A percentile compares a stretch with the other conserved stretches of the same genome.
phyloP scores from a whole-genome alignment of 805 yeast genomes.

The Cyberlindnera nakhonratchasimensis region DNA sequence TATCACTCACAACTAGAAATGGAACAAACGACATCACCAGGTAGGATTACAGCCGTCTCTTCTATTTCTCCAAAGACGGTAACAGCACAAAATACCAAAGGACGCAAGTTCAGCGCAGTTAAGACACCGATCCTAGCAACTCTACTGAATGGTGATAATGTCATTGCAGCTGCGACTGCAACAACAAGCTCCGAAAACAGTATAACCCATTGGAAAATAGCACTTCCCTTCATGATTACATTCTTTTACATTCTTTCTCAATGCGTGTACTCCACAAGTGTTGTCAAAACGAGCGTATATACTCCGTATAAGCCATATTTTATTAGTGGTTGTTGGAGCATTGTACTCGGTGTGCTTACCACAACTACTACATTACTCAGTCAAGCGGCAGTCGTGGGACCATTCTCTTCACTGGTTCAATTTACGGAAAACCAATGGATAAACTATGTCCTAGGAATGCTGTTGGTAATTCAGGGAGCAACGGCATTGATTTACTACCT shows the following conservation, averaged over 20 bases:
- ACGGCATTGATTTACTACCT: background rate
- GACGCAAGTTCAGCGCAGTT: conserved; percentile 11
- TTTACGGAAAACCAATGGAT: background rate
- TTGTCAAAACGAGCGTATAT: conserved; percentile 81
- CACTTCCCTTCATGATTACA: conserved; percentile 28
- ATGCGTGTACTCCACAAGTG: conserved; percentile 50
- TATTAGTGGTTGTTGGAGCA: conserved; percentile 51
- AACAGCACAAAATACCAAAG: background rate
- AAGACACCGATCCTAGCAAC: conserved; percentile 23
- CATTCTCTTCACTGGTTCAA: conserved; percentile 3
- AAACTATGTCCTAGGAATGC: conserved; percentile 1
- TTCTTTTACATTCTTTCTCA: conserved; percentile 28
- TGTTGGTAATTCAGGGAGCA: conserved; percentile 2
- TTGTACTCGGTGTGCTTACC: conserved; percentile 28
- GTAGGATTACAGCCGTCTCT: no score
- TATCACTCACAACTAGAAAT: background rate
- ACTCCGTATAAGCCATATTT: conserved; percentile 87
- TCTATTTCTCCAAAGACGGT: no score
- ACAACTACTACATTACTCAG: background rate
- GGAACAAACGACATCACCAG: conserved; percentile 1
- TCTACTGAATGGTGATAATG: conserved; percentile 15
- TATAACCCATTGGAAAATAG: conserved; percentile 1
- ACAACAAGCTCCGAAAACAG: background rate
- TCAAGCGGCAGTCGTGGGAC: background rate
- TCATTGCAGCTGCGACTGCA: conserved; percentile 4